phyloP scores from a whole-genome alignment of 495 filamentous ascomycete species.

The Letharia lupina region DNA sequence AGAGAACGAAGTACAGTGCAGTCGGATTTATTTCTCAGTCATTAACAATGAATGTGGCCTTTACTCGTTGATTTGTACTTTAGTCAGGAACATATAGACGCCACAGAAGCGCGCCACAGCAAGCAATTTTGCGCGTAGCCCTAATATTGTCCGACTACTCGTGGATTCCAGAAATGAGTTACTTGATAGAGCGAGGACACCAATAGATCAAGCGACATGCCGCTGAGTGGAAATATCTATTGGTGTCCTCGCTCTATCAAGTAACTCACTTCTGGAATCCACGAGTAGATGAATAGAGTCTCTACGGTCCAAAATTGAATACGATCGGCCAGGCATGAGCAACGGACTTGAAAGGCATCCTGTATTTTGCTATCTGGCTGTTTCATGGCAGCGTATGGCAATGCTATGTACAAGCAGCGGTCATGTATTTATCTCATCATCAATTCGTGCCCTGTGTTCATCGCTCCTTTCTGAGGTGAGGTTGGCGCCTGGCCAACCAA shows the following conservation, averaged over 20 bases:
- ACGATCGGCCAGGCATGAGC: neutral
- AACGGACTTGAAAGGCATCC: neutral
- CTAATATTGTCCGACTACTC: neutral
- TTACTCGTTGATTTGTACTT: neutral
- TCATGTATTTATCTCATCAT: neutral
- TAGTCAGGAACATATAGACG: constrained; percentile 4
- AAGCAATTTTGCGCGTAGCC: neutral
- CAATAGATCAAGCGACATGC: too few species aligned
- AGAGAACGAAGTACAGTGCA: neutral
- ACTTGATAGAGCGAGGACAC: too few species aligned
- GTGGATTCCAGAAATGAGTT: too few species aligned
- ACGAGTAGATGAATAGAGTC: too few species aligned
- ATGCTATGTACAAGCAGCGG: neutral
- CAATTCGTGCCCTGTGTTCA: neutral
- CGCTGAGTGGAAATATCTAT: too few species aligned
- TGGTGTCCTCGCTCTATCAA: too few species aligned
- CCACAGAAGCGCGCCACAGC: constrained; percentile 5
- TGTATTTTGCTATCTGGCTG: too few species aligned
- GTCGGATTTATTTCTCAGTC: neutral
- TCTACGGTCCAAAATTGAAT: neutral
- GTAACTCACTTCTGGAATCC: too few species aligned
- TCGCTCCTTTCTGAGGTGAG: neutral
- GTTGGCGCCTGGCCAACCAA: neutral
- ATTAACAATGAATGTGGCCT: neutral
- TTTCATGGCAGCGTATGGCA: neutral